These are phyloP conservation scores for Komagataella pseudopastoris DNA, from an alignment of 805 yeast genomes.

Conservation along the genomic window DNA sequence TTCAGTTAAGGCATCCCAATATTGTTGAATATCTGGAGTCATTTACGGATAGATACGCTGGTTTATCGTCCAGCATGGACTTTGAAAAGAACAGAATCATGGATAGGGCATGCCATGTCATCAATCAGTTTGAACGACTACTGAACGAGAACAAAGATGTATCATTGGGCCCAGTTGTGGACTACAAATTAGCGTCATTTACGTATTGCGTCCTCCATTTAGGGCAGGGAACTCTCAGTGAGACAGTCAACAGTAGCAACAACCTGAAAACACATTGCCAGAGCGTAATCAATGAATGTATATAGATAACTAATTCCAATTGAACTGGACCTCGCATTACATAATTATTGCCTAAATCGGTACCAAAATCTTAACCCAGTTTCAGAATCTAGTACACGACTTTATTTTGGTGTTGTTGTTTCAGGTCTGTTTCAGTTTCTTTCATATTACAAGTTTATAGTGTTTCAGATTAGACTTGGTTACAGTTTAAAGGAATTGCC, in stretches of 20 bases:
- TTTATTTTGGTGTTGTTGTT: not conserved
- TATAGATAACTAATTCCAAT: not conserved
- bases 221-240: not conserved
- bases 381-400: slow-evolving; percentile 1
- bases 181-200: not conserved
- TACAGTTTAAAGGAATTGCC: not conserved
- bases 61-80: not conserved
- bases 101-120: not conserved
- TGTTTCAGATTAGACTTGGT: not conserved
- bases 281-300: not conserved
- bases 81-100: not conserved
- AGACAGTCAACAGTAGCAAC: not conserved
- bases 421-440: not conserved
- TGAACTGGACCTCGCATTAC: not conserved
- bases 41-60: not conserved
- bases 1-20: slow-evolving; percentile 22
- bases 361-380: not conserved
- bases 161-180: not conserved
- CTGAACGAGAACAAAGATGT: not conserved
- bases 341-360: not conserved
- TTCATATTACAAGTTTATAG: not conserved
- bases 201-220: not conserved
- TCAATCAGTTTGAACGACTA: not conserved
- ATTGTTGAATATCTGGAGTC: slow-evolving; percentile 5
- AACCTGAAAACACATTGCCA: not conserved